Percentiles rank a stretch among this genome's conserved stretches.
Conservation (phyloP, 2,329 filamentous ascomycete species). For the Pyrenophora teres region DNA sequence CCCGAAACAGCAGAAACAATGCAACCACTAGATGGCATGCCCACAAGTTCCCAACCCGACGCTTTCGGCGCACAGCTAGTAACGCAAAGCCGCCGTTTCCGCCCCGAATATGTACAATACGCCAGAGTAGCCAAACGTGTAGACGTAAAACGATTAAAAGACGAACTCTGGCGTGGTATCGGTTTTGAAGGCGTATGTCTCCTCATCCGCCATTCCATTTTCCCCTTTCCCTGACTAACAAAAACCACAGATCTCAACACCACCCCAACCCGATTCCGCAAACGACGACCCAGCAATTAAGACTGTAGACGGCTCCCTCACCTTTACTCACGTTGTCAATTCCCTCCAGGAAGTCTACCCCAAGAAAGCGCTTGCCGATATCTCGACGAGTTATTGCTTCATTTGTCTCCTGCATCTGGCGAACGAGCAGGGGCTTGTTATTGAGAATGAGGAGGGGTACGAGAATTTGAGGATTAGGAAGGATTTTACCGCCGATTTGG, state of each 20-base stretch:
- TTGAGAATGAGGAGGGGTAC: conserved; percentile 65
- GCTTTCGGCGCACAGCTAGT: conserved; percentile 67
- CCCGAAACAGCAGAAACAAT: conserved; percentile 50
- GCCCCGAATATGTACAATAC: conserved; percentile 70
- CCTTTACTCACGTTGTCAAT: conserved; percentile 93
- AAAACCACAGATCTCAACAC: conserved; percentile 22
- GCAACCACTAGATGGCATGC: conserved; percentile 46
- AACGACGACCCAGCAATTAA: conserved; percentile 40
- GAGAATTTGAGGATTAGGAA: conserved; percentile 55
- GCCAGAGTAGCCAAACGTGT: conserved; percentile 70
- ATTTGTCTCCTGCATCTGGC: conserved; percentile 90
- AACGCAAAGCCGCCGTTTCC: conserved; percentile 62
- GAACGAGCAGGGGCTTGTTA: conserved; percentile 86
- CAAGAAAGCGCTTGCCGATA: conserved; percentile 84
- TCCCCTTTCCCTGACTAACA: conserved; percentile 13
- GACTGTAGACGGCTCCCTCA: conserved; percentile 63
- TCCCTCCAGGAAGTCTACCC: conserved; percentile 84
- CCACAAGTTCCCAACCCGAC: conserved; percentile 54
- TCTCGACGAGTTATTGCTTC: conserved; percentile 91
- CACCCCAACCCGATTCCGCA: conserved; percentile 17
- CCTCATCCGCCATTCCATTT: background rate
- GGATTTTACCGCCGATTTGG: conserved; percentile 52
- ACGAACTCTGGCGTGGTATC: conserved; percentile 69
- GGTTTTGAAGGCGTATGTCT: conserved; percentile 52
- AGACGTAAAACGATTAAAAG: conserved; percentile 66